Conservation (phyloP, 1,139 yeast species). For the Yamadazyma kanchanaburiensis region DNA sequence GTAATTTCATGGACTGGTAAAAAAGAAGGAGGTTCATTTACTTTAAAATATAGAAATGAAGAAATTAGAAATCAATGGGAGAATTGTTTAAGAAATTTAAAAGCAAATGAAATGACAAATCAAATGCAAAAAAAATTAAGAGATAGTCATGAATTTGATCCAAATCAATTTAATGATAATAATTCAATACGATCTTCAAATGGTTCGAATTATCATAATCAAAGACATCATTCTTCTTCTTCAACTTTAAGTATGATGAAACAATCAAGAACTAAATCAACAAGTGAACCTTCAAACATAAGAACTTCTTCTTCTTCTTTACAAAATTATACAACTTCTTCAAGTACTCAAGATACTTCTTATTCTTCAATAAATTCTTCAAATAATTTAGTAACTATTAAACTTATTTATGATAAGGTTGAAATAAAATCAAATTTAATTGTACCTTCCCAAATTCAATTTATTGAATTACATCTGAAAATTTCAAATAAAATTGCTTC, state of each 20-base stretch:
- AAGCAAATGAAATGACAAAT: constrained; percentile 40
- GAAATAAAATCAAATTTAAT: constrained; percentile 28
- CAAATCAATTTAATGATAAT: constrained; percentile 16
- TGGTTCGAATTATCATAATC: constrained; percentile 31
- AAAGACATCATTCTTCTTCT: constrained; percentile 44
- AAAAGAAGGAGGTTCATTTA: constrained; percentile 72
- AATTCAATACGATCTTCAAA: constrained; percentile 25
- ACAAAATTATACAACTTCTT: constrained; percentile 8
- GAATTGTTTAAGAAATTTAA: constrained; percentile 46
- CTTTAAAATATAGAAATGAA: constrained; percentile 66
- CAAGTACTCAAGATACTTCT: constrained; percentile 17
- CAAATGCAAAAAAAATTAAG: constrained; percentile 38
- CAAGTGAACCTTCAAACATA: constrained; percentile 16
- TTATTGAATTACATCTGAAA: constrained; percentile 42
- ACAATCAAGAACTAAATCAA: constrained; percentile 25
- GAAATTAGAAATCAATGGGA: constrained; percentile 75
- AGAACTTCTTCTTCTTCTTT: constrained; percentile 16
- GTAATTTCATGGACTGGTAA: constrained; percentile 78
- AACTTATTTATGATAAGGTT: constrained; percentile 48
- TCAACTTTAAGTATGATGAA: constrained; percentile 48
- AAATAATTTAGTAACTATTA: constrained; percentile 24
- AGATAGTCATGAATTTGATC: constrained; percentile 35
- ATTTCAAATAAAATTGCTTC: constrained; percentile 35
- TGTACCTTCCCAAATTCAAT: constrained; percentile 46
- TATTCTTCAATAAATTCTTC: constrained; percentile 13